Evolutionary conservation across 208 protist species (phyloP).

Genomic region (Herpetomonas samuelpessoai): DNA sequence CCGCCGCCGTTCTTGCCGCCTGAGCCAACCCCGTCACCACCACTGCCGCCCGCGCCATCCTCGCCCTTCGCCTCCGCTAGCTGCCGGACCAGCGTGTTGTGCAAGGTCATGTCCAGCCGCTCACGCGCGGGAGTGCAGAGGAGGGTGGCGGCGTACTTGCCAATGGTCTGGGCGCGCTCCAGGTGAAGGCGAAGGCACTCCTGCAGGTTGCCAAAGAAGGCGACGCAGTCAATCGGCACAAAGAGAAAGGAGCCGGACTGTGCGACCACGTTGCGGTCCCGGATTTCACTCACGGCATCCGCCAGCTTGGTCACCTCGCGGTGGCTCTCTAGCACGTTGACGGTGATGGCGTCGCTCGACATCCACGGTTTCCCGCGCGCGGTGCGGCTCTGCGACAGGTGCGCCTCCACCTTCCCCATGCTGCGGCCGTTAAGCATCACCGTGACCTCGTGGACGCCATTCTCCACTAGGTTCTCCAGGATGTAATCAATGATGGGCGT

Average conservation of each 20-base stretch:
- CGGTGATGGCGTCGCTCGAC: conserved; percentile 60
- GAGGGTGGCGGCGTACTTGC: conserved; percentile 79
- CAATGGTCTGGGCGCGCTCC: conserved; percentile 49
- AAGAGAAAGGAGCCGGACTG: conserved; percentile 77
- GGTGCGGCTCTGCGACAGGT: conserved; percentile 54
- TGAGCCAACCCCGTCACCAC: no score
- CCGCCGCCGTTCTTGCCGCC: not conserved
- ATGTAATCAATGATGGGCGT: conserved; percentile 86
- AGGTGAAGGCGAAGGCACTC: conserved; percentile 59
- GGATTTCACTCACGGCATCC: conserved; percentile 60
- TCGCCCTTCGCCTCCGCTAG: conserved; percentile 18
- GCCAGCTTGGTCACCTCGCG: conserved; percentile 45
- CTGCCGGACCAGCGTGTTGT: conserved; percentile 57
- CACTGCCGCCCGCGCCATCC: not conserved
- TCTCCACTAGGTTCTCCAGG: conserved; percentile 79
- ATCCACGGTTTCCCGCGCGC: conserved; percentile 64
- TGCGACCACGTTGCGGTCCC: conserved; percentile 74
- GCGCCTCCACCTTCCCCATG: conserved; percentile 32
- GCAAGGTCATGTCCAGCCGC: conserved; percentile 47
- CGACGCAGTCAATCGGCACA: conserved; percentile 68
- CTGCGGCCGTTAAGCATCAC: conserved; percentile 64
- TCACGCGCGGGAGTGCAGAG: conserved; percentile 60
- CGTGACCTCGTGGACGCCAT: conserved; percentile 66
- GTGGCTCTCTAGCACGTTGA: conserved; percentile 56
- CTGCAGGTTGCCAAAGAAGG: conserved; percentile 60